phyloP scores from a whole-genome alignment of 257 asterid genomes.

The Capsicum chinense region DNA sequence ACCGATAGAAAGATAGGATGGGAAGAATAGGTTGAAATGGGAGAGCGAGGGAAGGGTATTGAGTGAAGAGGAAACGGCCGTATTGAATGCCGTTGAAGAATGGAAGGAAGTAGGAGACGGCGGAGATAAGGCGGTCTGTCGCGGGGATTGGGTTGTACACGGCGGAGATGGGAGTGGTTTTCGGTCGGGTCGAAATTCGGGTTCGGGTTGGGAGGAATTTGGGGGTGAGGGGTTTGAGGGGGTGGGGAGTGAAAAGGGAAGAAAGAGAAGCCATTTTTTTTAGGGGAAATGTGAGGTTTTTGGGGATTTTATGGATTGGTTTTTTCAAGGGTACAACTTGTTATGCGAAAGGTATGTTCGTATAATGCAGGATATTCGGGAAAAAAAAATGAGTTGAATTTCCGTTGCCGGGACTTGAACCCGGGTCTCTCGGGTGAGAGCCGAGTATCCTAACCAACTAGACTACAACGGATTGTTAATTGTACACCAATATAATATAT shows the following conservation, averaged over 20 bases:
- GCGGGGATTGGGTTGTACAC: slow-evolving; percentile 73
- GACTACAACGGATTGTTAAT: slow-evolving; percentile 75
- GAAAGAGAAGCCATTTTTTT: slow-evolving; percentile 60
- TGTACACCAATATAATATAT: no score
- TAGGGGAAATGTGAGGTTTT: not conserved
- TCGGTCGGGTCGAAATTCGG: slow-evolving; percentile 22
- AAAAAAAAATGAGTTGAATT: not conserved
- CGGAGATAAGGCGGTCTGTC: slow-evolving; percentile 85
- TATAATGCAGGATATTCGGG: no score
- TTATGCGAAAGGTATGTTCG: not conserved
- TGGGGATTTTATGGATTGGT: not conserved
- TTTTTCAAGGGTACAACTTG: not conserved
- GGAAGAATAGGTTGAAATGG: slow-evolving; percentile 88
- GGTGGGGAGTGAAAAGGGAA: slow-evolving; percentile 54
- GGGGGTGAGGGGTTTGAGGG: slow-evolving; percentile 35
- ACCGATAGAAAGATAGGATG: slow-evolving; percentile 73
- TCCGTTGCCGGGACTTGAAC: slow-evolving; percentile 90
- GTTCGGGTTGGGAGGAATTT: slow-evolving; percentile 30
- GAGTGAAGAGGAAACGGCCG: slow-evolving; percentile 82
- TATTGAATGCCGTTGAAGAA: slow-evolving; percentile 88
- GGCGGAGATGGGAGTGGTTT: slow-evolving; percentile 35
- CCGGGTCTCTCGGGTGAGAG: slow-evolving; percentile 99
- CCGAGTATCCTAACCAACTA: slow-evolving; percentile 99
- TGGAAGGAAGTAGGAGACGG: slow-evolving; percentile 88
- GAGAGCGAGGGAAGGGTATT: slow-evolving; percentile 64